Percentiles rank a stretch among this genome's conserved stretches.
Evolutionary conservation across 2,329 filamentous ascomycete genomes (phyloP).

Genomic region (Colletotrichum sp.): DNA sequence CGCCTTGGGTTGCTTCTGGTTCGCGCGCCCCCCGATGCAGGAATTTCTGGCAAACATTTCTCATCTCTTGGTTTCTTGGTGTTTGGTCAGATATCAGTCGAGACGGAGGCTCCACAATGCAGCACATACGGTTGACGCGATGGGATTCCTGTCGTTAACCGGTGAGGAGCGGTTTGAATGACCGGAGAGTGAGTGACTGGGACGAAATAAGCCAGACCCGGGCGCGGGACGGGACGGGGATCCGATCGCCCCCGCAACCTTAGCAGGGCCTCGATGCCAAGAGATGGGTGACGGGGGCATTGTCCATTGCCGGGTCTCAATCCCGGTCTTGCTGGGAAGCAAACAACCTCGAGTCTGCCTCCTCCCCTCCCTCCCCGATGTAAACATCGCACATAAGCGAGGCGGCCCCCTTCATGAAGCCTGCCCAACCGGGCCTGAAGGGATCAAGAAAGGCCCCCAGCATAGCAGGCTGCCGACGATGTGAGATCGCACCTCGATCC

Average conservation of each 20-base stretch:
- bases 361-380: not conserved
- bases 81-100: not conserved
- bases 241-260: not conserved
- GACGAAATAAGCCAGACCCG: not conserved
- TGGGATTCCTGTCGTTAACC: not conserved
- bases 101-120: not conserved
- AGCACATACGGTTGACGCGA: not conserved
- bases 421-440: not conserved
- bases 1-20: not conserved
- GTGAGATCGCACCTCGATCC: not conserved
- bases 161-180: not conserved
- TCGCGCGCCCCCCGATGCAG: not conserved
- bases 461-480: not conserved
- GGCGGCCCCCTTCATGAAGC: not conserved
- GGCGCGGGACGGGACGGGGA: not conserved
- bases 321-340: not conserved
- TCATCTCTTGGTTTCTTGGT: not conserved
- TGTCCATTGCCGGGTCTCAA: not conserved
- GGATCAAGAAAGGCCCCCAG: not conserved
- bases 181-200: not conserved
- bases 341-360: not conserved
- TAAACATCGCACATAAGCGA: not conserved
- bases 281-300: not conserved
- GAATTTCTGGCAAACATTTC: not conserved
- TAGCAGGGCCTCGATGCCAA: not conserved